Base-by-base conservation (phyloP, 2,329 filamentous ascomycete genomes). In the Talaromyces albobiverticillius region DNA sequence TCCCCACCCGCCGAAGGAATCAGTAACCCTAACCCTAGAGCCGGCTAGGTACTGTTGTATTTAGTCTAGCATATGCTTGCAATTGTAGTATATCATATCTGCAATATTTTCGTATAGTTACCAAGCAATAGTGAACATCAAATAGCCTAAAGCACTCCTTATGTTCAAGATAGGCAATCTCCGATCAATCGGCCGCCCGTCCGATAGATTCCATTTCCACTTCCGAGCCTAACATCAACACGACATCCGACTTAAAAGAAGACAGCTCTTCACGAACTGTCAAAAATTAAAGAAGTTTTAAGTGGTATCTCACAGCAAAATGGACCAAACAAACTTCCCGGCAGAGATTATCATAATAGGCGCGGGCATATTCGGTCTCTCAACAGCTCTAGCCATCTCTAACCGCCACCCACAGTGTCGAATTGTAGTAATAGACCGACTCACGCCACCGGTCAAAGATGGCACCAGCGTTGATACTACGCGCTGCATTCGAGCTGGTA, bases 341-440 rank as follows among this genome's bases (percentile, higher is more conserved):
- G 6, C 34, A 2, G 58, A 57, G 7, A 61, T 69, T 41, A 40
- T 68, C 16, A 66, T 70, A 11, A 38, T 66, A 13, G 64, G 64
- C 11, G 64, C 63, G 2, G 64, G 64, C 22, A 58, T 64, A 20
- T 66, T 66, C 47, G 64, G 64, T 40, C 61, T 66, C n/a, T 61
- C 58, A n/a, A 64, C 72, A 9, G 76, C 76, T 1, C 60, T 78
- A 25, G 71, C 75, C 59, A 67, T 79, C 4, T 70, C 70, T 14
- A 7, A 41, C 13, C 32, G 57, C n/a, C 46, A 55, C 41, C 52
- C 56, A 10, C 25, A 25, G 3, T 58, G 46, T 5, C 45, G 47
- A 23, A 47, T 62, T 20, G 57, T 46, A n/a, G 53, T 62, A 10
- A 36, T 62, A 23, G 60, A 61, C 29, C 57, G 59, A 16, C 41